A percentile compares a stretch with the other conserved stretches of the same genome.
phyloP scores from a whole-genome alignment of 768 basidiomycete species.

The Stropharia rugosoannulata region DNA sequence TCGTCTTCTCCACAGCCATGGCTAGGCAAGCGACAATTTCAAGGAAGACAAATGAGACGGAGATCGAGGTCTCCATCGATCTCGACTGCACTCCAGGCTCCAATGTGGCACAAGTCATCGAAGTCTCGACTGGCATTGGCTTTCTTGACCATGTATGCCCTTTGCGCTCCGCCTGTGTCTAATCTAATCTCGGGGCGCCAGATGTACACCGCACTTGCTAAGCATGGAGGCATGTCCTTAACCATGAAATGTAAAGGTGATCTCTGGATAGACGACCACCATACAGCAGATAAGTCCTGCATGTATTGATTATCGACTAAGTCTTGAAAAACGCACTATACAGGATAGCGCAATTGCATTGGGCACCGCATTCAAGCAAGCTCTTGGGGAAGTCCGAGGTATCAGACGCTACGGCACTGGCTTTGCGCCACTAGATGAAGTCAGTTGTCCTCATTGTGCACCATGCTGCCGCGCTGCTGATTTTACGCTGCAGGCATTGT shows the following conservation, averaged over 20 bases:
- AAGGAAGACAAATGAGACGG: slow-evolving; percentile 89
- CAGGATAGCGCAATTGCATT: slow-evolving; percentile 89
- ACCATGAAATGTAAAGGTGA: slow-evolving; percentile 92
- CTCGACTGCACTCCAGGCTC: slow-evolving; percentile 78
- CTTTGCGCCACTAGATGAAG: slow-evolving; percentile 97
- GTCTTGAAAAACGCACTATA: slow-evolving; percentile 31
- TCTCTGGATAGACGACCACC: slow-evolving; percentile 97
- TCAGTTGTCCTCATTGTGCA: slow-evolving; percentile 29
- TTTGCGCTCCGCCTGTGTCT: not conserved
- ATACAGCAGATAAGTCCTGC: slow-evolving; percentile 88
- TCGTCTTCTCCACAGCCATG: slow-evolving; percentile 21
- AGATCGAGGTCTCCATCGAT: slow-evolving; percentile 78
- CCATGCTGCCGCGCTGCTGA: slow-evolving; percentile 4
- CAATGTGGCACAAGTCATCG: slow-evolving; percentile 66
- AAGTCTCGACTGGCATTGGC: slow-evolving; percentile 93
- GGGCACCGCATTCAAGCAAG: slow-evolving; percentile 90
- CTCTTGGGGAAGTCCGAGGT: slow-evolving; percentile 91
- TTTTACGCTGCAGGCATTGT: slow-evolving; percentile 68
- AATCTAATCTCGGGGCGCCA: slow-evolving; percentile 29
- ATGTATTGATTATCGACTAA: not conserved
- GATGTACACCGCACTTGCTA: slow-evolving; percentile 99
- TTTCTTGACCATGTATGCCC: slow-evolving; percentile 90
- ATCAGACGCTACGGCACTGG: slow-evolving; percentile 96
- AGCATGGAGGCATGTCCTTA: slow-evolving; percentile 93
- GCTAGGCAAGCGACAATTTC: slow-evolving; percentile 66